These are phyloP conservation scores for Agaricus subrufescens DNA, from an alignment of 768 basidiomycete genomes.

Conservation along the genomic window DNA sequence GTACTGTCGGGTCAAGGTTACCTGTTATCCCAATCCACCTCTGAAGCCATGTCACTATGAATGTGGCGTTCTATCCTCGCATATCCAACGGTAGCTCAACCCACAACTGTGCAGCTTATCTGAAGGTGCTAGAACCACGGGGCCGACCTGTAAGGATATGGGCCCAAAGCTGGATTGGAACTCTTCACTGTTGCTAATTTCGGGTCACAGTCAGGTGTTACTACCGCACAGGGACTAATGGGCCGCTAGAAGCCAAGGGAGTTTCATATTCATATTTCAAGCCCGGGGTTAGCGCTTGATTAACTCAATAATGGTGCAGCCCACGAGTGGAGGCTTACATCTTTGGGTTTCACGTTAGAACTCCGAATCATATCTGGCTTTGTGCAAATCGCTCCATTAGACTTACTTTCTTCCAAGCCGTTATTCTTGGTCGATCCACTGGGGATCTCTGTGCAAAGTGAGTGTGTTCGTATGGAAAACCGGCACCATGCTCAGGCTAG, in stretches of 20 bases:
- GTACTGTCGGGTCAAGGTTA: no score
- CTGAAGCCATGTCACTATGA: no score
- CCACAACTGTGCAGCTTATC: no score
- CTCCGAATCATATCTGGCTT: not conserved
- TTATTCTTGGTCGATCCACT: no score
- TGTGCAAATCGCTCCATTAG: not conserved
- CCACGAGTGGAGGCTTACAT: not conserved
- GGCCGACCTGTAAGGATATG: not conserved
- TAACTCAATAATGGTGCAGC: not conserved
- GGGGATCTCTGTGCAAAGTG: no score
- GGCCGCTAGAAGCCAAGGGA: constrained; percentile 8
- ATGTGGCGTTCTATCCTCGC: no score
- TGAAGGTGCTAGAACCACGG: no score
- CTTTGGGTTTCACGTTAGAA: not conserved
- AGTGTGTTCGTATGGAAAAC: no score
- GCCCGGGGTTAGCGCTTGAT: constrained; percentile 1
- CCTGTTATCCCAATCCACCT: no score
- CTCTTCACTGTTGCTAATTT: not conserved
- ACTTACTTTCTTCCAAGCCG: not conserved
- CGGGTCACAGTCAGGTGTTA: not conserved
- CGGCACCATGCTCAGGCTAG: no score
- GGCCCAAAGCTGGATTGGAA: no score
- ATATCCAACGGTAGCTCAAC: no score
- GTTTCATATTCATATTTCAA: not conserved
- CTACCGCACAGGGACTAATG: not conserved